Base-by-base conservation (phyloP, 345 rosid genomes). In the sweet orange (Citrus sinensis) region DNA sequence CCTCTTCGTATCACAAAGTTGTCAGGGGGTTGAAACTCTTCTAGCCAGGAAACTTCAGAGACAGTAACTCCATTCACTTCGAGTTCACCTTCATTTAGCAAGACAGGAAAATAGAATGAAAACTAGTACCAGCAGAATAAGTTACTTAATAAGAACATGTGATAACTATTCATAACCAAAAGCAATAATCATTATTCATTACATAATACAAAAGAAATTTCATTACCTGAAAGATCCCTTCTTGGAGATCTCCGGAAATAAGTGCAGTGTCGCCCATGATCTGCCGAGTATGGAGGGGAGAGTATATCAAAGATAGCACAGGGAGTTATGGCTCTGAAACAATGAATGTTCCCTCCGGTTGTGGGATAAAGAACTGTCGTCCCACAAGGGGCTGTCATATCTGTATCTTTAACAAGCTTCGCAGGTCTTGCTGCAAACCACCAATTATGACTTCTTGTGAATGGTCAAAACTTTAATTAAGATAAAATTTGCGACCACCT, bases 1-100 rank as follows among this genome's bases (percentile, higher is more conserved):
- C 92, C 89, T 85, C 96, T 85, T 76, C 83, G 77, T 46, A 90
- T 94, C 82, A 91, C 90, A 82, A 91, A 89, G 87, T 91, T 85
- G 83, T 93, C 99, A 6, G 97, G 93, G 40, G 89, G 94, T 86
- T 83, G 94, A 84, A 80, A 91, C 79, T 96, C 97, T 89, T 91
- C 97, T 64, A 93, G 86, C 98, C 98, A 94, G 11, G 91, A 80
- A 58, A 90, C 87, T 22, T 88, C 87, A 0, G 91, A 84, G 20
- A 84, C 81, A 34, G 76, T 83, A 76, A 78, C 85, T 49, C 95
- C 94, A 73, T 86, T 81, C 87, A 88, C 81, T 82, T 90, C 87
- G 16, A 91, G 69, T 60, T 90, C 89, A 77, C 92, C 97, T 95
- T 85, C 87, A 83, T 77, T 77, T 58, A 30, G 10, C 39, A 71